Base-by-base conservation (phyloP, 768 basidiomycete species). In the Symmetrospora coprosmae region DNA sequence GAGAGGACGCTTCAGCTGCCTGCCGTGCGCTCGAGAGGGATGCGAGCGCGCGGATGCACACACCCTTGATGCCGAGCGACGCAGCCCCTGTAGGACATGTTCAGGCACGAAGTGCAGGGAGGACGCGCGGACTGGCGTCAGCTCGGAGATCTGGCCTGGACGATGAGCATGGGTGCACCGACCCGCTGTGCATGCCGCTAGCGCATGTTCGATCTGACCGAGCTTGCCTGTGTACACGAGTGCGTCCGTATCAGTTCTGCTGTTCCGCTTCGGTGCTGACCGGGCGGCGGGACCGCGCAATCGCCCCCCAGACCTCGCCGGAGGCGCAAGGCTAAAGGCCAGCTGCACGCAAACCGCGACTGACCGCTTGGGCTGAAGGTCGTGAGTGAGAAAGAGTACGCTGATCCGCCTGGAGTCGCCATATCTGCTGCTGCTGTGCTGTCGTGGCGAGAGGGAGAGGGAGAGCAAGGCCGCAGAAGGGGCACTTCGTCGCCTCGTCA, bases 331-430 rank as follows among this genome's bases (percentile, higher is more conserved):
- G n/a, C n/a, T n/a, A n/a, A n/a, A n/a, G n/a, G n/a, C n/a, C n/a
- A n/a, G n/a, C n/a, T n/a, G n/a, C n/a, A n/a, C n/a, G n/a, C n/a
- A n/a, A 16, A 27, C 25, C 38, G 16, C 7, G 63, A 56, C 68
- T 90, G 94, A 66, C 92, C 92, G 68, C 90, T 94, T 53, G 94
- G 94, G 37, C 90, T 94, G 81, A 99, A 99, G 69, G 94, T 92
- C 14, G 94, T 99, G 64, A 99, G 81, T 66, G 94, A 99, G 78
- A 94, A 99, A 6, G 52, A 62, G 43, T 56, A 62, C 17, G 55
- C 14, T 46, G 55, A 58, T 27, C 55, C 55, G 21, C 55, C 55
- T 4, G 43, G 55, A 27, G 30, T 62, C n/a, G 40, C 25, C 50
- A 27, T 43, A n/a, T n/a, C n/a, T n/a, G n/a, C n/a, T n/a, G n/a